Base-by-base conservation (phyloP, 129 eudicot species). In the Oenanthe sinensis region DNA sequence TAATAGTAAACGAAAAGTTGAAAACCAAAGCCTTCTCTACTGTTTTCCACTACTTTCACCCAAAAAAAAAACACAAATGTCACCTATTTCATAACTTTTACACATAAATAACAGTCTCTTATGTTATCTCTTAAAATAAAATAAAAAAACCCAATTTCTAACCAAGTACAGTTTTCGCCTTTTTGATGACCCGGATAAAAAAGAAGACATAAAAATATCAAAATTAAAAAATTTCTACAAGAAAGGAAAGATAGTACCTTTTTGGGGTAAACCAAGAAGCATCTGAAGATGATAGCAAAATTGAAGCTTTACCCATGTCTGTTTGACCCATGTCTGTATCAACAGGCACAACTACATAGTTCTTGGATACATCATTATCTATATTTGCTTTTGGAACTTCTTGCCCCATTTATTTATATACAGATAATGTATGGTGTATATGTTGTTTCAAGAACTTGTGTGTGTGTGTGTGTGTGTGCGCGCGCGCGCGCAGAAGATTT, bases 211-310 rank as follows among this genome's bases (percentile, higher is more conserved):
- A 74, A 74, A 40, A 26, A 62, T 33, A 60, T 43, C 50, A 75
- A 75, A 78, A 40, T 47, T 37, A 43, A 7, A 0, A 45, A 42
- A 42, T 6, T 17, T 52, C 16, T 42, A 14, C 5, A 19, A 74
- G 28, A 42, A 72, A 26, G n/a, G n/a, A 60, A 39, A 55, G 65
- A 43, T 26, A 67, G 10, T 49, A 94, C 98, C 97, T 91, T 86
- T 88, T 88, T 22, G 98, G 97, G 50, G 97, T 91, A 78, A 95
- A 91, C 98, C 98, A 95, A 33, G 98, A 91, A 75, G 97, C 96
- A 1, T 85, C 60, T 44, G 91, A 79, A 81, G 78, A 81, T 60
- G 87, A 77, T 50, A 65, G 36, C 19, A 82, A 24, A 58, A 26
- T 60, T 43, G 84, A 19, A 78, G 81, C 62, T 30, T 33, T 83